Conservation (phyloP, 495 filamentous ascomycete species). For the Daldinia bambusicola region DNA sequence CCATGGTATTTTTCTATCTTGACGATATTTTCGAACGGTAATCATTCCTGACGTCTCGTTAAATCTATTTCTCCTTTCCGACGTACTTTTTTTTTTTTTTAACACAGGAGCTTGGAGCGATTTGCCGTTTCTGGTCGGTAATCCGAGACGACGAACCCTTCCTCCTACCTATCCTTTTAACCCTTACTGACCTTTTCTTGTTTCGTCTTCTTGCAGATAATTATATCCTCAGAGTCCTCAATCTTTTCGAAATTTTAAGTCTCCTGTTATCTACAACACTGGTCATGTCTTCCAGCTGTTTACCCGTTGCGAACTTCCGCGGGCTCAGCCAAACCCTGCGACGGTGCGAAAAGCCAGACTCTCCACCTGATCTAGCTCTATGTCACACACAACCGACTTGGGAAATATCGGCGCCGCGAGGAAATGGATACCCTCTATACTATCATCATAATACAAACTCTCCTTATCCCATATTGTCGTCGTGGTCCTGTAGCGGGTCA, state of each 20-base stretch:
- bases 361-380: not conserved
- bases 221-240: not conserved
- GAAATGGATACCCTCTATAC: not conserved
- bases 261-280: not conserved
- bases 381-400: not conserved
- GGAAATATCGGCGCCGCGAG: not conserved
- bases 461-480: not conserved
- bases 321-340: not conserved
- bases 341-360: slow-evolving; percentile 6
- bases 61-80: not conserved
- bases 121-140: slow-evolving; percentile 33
- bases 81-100: not conserved
- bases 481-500: not conserved
- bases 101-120: slow-evolving; percentile 12
- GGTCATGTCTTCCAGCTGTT: slow-evolving; percentile 1
- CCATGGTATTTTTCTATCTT: slow-evolving; percentile 15
- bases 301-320: not conserved
- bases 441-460: not conserved
- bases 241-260: not conserved
- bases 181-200: slow-evolving; percentile 30
- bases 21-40: not conserved
- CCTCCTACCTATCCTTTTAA: slow-evolving; percentile 11
- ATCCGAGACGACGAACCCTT: slow-evolving; percentile 29
- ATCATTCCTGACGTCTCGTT: not conserved
- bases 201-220: slow-evolving; percentile 12